Base-by-base conservation (phyloP, 2,329 filamentous ascomycete species). In the Calonectria pauciramosa region DNA sequence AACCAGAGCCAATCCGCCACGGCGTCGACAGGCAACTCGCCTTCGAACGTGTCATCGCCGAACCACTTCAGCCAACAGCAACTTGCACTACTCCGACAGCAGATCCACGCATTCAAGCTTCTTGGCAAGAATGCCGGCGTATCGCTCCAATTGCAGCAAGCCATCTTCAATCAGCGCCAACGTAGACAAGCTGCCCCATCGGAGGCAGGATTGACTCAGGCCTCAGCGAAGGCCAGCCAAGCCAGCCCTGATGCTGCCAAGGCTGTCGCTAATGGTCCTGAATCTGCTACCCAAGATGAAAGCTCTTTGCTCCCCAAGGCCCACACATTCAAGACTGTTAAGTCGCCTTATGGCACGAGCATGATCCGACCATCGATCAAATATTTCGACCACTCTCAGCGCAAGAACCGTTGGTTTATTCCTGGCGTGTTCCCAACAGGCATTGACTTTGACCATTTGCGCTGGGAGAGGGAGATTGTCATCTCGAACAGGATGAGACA, bases 71-170 rank as follows among this genome's bases (percentile, higher is more conserved):
- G 93, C 16, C 90, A 91, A 30, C 94, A 97, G 71, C 97, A 99
- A 83, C 87, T 98, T 59, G 89, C 90, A 30, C 91, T 95, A 54
- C 87, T 99, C 13, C 91, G 95, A 74, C 93, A 94, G 78, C 97
- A 99, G 84, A 98, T 99, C 66, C 90, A 94, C 80, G 96, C 96
- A 0, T 99, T 98, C 86, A 97, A 97, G 85, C 90, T 96, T 78
- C 89, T 99, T 5, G 94, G 95, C 7, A 97, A 97, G 85, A 98
- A 98, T 79, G 89, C 94, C 18, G 94, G 96, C 0, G 92, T 99
- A 4, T 95, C 96, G 1, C 86, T 91, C 36, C 90, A 92, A 76
- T 91, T 98, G 77, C 95, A 98, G 83, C 94, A 96, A 82, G 92
- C 94, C 64, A 93, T 99, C 47, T 98, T 96, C 83, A 90, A 93